Base-by-base conservation (phyloP, 1,284 basidiomycete genomes). In the Malassezia slooffiae region DNA sequence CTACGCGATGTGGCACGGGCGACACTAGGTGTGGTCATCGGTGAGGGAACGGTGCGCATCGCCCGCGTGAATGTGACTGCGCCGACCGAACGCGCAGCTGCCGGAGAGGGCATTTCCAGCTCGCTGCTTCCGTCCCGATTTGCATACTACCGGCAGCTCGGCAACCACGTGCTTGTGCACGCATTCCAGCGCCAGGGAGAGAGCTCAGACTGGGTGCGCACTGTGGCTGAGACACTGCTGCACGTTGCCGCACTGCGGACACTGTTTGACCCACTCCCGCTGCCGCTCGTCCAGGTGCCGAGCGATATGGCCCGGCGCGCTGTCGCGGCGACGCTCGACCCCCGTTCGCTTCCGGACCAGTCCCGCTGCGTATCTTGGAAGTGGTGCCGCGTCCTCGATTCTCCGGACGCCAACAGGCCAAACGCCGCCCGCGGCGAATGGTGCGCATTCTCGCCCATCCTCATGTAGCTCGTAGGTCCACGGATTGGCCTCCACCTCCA, bases 231-330 rank as follows among this genome's bases (percentile, higher is more conserved):
- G 4, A 38, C 46, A 6, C 20, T 42, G 15, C 16, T 38, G 27
- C 46, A 48, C 17, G 15, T 42, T 15, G 40, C 46, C 11, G 35
- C 29, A 3, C 32, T 48, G 17, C 40, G 40, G 5, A 48, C 46
- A 2, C 19, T 38, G 9, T 48, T 28, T 36, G 46, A 48, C 21
- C 30, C 41, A 4, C 27, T 43, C 8, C 46, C 46, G 10, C 16
- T 26, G 2, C 30, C 34, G 5, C 19, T 29, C 12, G 29, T 31
- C 2, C 21, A 2, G 5, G 41, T 34, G 5, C 4, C 22, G 13
- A 6, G 39, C 15, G 20, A 33, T 12, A 24, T 19, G 13, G 32
- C 31, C 13, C n/a, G n/a, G n/a, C 46, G 46, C 17, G 30, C 38
- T 5, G 22, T 16, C 6, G 24, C 27, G 13, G 35, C 16, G 2